phyloP scores from a whole-genome alignment of 768 basidiomycete species.

The Auricularia sp. region DNA sequence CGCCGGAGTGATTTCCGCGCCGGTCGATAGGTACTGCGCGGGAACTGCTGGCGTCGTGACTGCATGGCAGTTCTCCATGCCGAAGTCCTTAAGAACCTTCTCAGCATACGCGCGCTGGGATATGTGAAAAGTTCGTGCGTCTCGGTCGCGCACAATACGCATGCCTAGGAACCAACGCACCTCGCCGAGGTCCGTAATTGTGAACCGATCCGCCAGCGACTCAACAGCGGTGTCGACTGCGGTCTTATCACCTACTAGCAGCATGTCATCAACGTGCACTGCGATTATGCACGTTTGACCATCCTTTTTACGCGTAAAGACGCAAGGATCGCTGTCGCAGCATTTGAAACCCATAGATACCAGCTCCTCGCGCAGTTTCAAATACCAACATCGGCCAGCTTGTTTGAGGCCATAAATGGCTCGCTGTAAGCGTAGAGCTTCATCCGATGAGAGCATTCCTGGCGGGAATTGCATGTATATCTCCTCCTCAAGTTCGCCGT shows the following conservation, averaged over 20 bases:
- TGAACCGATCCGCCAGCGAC: too few species aligned
- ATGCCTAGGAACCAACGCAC: background rate
- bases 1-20: background rate
- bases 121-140: background rate
- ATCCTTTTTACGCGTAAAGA: too few species aligned
- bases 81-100: background rate
- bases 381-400: too few species aligned
- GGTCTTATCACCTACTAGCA: too few species aligned
- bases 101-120: slow-evolving; percentile 4
- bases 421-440: too few species aligned
- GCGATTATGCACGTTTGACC: too few species aligned
- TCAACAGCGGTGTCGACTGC: too few species aligned
- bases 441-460: background rate
- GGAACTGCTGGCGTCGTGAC: background rate
- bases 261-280: too few species aligned
- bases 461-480: slow-evolving; percentile 1
- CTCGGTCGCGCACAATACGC: slow-evolving; percentile 1
- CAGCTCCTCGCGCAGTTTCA: too few species aligned
- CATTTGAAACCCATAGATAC: too few species aligned
- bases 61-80: background rate
- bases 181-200: background rate
- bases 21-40: background rate
- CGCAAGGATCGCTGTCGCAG: background rate
- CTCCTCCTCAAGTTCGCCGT: slow-evolving; percentile 2
- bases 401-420: too few species aligned